Evolutionary conservation across 192 early-diverging fungal species (phyloP).

Genomic region (Endogone sp.): DNA sequence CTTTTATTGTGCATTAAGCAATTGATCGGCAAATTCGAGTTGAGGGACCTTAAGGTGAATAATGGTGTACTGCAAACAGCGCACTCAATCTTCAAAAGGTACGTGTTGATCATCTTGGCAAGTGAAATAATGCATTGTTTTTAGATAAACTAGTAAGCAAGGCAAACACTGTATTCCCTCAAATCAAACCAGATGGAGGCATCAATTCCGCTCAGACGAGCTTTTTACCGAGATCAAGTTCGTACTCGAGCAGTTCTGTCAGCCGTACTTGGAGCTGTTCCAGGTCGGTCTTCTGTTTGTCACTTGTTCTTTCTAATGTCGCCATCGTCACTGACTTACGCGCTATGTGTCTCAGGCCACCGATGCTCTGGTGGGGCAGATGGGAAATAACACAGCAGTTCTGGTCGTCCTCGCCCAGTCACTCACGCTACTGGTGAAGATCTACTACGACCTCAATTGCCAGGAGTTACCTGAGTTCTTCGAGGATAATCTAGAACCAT

Average conservation of each 20-base stretch:
- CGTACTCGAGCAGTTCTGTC: constrained; percentile 82
- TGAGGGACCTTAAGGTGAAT: constrained; percentile 78
- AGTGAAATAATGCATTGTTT: not conserved
- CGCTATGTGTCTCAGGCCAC: constrained; percentile 50
- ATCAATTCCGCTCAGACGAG: constrained; percentile 71
- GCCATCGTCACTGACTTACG: not conserved
- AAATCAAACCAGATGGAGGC: constrained; percentile 63
- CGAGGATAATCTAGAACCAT: constrained; percentile 83
- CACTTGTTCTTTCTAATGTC: too few species aligned
- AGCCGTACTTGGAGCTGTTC: constrained; percentile 79
- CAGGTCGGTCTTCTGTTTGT: constrained; percentile 41
- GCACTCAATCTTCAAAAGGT: constrained; percentile 92
- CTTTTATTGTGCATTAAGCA: constrained; percentile 37
- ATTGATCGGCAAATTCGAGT: constrained; percentile 71
- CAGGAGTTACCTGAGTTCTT: constrained; percentile 98
- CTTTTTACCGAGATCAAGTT: constrained; percentile 91
- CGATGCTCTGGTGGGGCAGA: constrained; percentile 70
- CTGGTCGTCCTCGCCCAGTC: constrained; percentile 71
- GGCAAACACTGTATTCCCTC: not conserved
- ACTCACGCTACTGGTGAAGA: constrained; percentile 75
- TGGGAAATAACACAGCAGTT: constrained; percentile 55
- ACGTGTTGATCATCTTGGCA: constrained; percentile 1
- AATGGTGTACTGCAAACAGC: constrained; percentile 91
- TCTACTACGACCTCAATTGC: constrained; percentile 93
- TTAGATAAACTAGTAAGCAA: not conserved